phyloP scores from a whole-genome alignment of 108 stramenopile genomes.

The Craspedostauros australis region DNA sequence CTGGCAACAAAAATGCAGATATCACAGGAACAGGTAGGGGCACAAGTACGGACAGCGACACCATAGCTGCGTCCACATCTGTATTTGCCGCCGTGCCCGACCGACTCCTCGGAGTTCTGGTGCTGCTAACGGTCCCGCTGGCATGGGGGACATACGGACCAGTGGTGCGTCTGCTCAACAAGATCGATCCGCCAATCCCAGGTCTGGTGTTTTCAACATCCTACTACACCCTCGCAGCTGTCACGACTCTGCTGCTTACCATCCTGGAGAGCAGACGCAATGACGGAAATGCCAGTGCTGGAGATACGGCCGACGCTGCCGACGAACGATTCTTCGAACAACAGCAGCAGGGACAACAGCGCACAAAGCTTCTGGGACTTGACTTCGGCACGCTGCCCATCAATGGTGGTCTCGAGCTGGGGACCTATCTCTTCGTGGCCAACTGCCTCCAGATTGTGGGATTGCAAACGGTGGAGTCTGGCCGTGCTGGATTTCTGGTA shows the following conservation, averaged over 20 bases:
- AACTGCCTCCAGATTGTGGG: conserved; percentile 81
- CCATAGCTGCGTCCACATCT: no score
- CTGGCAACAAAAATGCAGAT: no score
- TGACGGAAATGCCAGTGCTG: neutral
- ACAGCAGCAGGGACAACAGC: neutral
- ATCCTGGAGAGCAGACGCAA: neutral
- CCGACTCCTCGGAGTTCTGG: conserved; percentile 41
- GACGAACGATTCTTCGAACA: neutral
- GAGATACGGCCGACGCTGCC: neutral
- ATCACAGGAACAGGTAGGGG: no score
- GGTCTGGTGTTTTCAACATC: conserved; percentile 84
- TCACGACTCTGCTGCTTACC: conserved; percentile 16
- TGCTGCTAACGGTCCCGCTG: conserved; percentile 71
- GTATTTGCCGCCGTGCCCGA: conserved; percentile 10
- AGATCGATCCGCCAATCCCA: conserved; percentile 67
- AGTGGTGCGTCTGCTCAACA: conserved; percentile 60
- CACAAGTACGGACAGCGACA: no score
- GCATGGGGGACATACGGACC: conserved; percentile 86
- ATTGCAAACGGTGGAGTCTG: conserved; percentile 70
- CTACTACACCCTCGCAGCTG: conserved; percentile 65
- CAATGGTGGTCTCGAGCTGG: conserved; percentile 67
- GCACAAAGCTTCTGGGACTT: neutral
- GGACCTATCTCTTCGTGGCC: conserved; percentile 70
- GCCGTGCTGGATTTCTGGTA: conserved; percentile 79
- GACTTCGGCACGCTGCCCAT: neutral